Evolutionary conservation across 2,329 filamentous ascomycete species (phyloP), one percentile per base, ranked within the genome.

Genomic region (Colletotrichum sp.): DNA sequence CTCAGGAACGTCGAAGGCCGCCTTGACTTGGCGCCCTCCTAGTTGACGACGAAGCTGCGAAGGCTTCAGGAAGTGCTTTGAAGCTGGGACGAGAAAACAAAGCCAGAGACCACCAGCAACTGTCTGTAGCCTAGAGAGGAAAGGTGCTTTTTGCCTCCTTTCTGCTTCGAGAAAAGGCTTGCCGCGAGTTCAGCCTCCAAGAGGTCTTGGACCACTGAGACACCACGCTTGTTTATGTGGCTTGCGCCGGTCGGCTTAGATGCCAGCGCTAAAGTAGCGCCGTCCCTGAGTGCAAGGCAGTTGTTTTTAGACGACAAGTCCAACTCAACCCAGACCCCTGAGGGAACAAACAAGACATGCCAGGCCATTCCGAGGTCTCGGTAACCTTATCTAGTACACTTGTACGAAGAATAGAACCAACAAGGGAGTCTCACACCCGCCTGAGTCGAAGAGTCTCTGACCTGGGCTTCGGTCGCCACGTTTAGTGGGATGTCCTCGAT

Each of bases 191-290:
- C 64, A 69, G 70, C 73, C 73, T 64, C 28, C 18, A 28, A 30
- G 26, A 36, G 73, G 58, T 36, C 70, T 64, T 61, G 34, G 63
- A n/a, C 73, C 63, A 75, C 58, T 73, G 43, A 73, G 18, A 73
- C 32, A 58, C 24, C 52, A 58, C 56, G 48, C 30, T 63, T 26
- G 32, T 26, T 58, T 18, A 24, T 21, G 26, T 75, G 56, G 73
- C 69, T 73, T 64, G 64, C 24, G 48, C 43, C 58, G 28, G 36
- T 10, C 26, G 63, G 30, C 48, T 69, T 59, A 38, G 58, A 36
- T 24, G 24, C 24, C 13, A 43, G 36, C 38, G 56, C 73, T 63
- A 73, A 61, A 34, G 48, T 67, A 55, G 62, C 69, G 48, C 56
- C 21, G 28, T 70, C 62, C 56, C 56, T 48, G 61, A 67, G 38